Evolutionary conservation across 495 filamentous ascomycete genomes (phyloP), one percentile per base, ranked within the genome.

Genomic region (Aspergillus panamensis): DNA sequence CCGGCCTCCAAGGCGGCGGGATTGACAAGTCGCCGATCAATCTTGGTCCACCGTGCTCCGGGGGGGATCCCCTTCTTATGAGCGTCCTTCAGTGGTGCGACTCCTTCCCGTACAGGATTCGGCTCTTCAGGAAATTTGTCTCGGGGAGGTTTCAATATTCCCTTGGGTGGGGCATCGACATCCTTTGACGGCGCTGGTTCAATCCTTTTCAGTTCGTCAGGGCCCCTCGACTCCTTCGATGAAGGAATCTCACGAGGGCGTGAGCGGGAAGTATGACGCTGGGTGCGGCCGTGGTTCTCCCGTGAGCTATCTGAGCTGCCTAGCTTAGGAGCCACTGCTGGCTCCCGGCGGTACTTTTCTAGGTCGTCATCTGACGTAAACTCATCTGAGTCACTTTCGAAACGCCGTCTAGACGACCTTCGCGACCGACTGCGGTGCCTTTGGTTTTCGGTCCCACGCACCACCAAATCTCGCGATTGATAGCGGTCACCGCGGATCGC

Each of bases 21-120:
- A 62, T 91, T 96, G 62, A 96, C 90, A 52, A 93, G 78, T 51
- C 85, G 82, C 29, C 91, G 82, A 69, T 86, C 87, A 66, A 96
- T 89, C 77, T 92, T 96, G 39, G 91, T 96, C 91, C 91, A 96
- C 44, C 89, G 80, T 4, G 91, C 91, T 33, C 85, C 87, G 0
- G 84, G 76, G 6, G 90, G 91, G 53, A 93, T 89, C 20, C 85
- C 84, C 59, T 85, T 77, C 71, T 90, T 87, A 55, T 77, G 71
- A 48, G 88, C 85, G 51, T 92, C 89, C 70, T 93, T 94, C 66
- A 92, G 80, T 14, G 91, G 91, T 4, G 90, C 89, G 13, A 94
- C 91, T n/a, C 91, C 91, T 66, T 95, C 90, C 25, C 91, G 77
- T n/a, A 92, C 82, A 1, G 87, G 84, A 51, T 87, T 83, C 0